Percentiles rank a stretch among this genome's conserved stretches.
Conservation (phyloP, 2,329 filamentous ascomycete species). For the Diaporthe vaccinii region DNA sequence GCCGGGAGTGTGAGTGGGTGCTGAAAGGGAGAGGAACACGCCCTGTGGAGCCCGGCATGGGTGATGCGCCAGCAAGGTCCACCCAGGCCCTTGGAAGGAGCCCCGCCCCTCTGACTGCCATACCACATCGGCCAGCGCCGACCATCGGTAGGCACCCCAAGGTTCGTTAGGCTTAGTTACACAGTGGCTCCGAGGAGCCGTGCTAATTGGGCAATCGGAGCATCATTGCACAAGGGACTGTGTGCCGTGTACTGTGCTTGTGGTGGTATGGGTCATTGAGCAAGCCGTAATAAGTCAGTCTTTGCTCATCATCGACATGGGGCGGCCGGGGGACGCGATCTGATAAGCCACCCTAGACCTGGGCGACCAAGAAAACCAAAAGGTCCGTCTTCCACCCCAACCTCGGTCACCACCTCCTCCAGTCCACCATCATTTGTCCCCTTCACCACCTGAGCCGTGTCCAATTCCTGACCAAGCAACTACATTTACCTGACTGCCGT, state of each 20-base stretch:
- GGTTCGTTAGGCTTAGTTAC: constrained; percentile 3
- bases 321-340: constrained; percentile 6
- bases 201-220: constrained; percentile 9
- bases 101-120: not conserved
- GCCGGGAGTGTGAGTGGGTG: constrained; percentile 5
- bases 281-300: constrained; percentile 8
- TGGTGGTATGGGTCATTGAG: not conserved
- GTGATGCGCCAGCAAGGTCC: not conserved
- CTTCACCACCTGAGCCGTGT: not conserved
- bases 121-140: constrained; percentile 25
- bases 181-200: constrained; percentile 10
- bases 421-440: not conserved
- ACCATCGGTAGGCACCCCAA: constrained; percentile 13
- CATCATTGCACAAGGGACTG: not conserved
- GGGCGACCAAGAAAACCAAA: constrained; percentile 2
- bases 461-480: constrained; percentile 27
- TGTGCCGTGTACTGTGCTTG: not conserved
- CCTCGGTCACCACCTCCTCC: constrained; percentile 6
- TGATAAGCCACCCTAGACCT: constrained; percentile 30
- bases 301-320: constrained; percentile 28
- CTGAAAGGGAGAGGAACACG: not conserved
- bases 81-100: not conserved
- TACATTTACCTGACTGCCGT: not conserved
- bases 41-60: not conserved
- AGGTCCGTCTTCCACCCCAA: constrained; percentile 14